Conservation (phyloP, 1,139 yeast genomes). For the Saccharomyces hybrid region DNA sequence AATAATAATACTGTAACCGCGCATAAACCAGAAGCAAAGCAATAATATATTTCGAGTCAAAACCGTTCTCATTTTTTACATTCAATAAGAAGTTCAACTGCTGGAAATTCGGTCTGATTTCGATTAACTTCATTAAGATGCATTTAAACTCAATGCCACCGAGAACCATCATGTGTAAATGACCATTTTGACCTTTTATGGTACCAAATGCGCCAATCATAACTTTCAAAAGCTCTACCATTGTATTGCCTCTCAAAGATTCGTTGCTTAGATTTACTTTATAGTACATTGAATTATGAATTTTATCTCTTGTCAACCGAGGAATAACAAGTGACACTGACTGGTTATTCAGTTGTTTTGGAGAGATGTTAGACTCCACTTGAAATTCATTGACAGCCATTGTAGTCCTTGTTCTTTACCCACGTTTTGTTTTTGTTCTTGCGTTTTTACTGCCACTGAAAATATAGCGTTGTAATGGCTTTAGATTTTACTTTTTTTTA, state of each 20-base stretch:
- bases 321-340: constrained; percentile 31
- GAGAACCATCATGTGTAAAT: constrained; percentile 14
- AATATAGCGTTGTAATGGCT: background rate
- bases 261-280: constrained; percentile 21
- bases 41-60: constrained; percentile 26
- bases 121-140: constrained; percentile 28
- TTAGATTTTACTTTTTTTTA: background rate
- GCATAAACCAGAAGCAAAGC: constrained; percentile 25
- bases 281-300: constrained; percentile 27
- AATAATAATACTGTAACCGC: constrained; percentile 26
- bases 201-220: constrained; percentile 26
- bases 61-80: constrained; percentile 4
- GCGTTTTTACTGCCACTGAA: no score
- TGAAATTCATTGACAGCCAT: constrained; percentile 27
- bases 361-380: constrained; percentile 24
- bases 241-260: constrained; percentile 26
- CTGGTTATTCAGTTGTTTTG: constrained; percentile 27
- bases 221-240: constrained; percentile 16
- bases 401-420: background rate
- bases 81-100: constrained; percentile 21
- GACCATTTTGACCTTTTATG: constrained; percentile 8
- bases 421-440: background rate
- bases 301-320: constrained; percentile 25
- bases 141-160: constrained; percentile 31
- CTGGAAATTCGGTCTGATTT: constrained; percentile 26